Base-by-base conservation (phyloP, 2,329 filamentous ascomycete genomes). In the Metarhizium robertsii region DNA sequence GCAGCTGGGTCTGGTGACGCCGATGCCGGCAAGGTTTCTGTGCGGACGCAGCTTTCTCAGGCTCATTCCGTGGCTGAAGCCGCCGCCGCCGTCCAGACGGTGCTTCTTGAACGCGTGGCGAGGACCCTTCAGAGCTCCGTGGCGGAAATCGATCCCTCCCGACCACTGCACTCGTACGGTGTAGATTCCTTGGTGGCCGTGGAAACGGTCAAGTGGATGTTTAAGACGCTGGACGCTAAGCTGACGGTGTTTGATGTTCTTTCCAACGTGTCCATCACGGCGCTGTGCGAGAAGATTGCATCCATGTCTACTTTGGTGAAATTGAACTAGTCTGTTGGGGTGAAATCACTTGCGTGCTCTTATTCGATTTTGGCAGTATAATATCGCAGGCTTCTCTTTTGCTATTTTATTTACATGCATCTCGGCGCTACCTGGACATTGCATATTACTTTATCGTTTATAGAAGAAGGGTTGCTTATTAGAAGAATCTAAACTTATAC, bases 161-260 rank as follows among this genome's bases (percentile, higher is more conserved):
- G 64, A 46, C 59, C 62, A 6, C 53, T 66, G 4, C 50, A 60
- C 0, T 52, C 57, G 0, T 67, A 67, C 32, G 65, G 66, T 0
- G 69, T 75, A 5, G 73, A 75, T 65, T 75, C 72, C n/a, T 70
- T 75, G 4, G 71, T 75, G n/a, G 2, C 73, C 6, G 18, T 45
- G n/a, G 42, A 45, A 25, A 25, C 18, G 16, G 18, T 18, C n/a
- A 45, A 45, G n/a, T 45, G 42, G 42, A 45, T 20, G 61, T 71
- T 78, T 59, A 69, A 78, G 62, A 71, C 73, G 2, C 45, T 47
- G 6, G 45, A 47, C 16, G 45, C 45, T 20, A 47, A 47, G 25
- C 6, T 47, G 45, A 47, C 45, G n/a, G 45, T 47, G 45, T 47
- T 47, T 14, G 45, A 47, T 47, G n/a, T 47, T 47, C 45, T 47